A percentile compares a stretch with the other conserved stretches of the same genome.
These are phyloP conservation scores for Paspalum notatum DNA, from an alignment of 176 grass and related monocot genomes.

Conservation along the genomic window DNA sequence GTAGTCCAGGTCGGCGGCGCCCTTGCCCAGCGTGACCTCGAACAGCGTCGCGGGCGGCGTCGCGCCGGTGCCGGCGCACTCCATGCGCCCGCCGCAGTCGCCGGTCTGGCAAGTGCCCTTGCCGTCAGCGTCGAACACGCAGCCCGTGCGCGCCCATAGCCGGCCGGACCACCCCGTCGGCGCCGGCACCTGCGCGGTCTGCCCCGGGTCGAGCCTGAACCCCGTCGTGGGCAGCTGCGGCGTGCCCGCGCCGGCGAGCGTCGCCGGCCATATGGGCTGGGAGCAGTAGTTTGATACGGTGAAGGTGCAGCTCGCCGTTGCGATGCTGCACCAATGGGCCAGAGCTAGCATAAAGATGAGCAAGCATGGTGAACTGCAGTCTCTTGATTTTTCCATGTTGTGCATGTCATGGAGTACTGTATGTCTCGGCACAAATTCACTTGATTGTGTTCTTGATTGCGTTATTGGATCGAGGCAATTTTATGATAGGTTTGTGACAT, in stretches of 20 bases:
- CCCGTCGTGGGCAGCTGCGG: conserved; percentile 73
- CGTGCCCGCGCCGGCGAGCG: conserved; percentile 76
- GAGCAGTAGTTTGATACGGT: conserved; percentile 81
- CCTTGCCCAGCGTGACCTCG: conserved; percentile 81
- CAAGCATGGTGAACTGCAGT: conserved; percentile 12
- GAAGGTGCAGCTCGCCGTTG: conserved; percentile 58
- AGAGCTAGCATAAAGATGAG: conserved; percentile 32
- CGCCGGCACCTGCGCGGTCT: conserved; percentile 58
- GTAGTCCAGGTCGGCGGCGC: conserved; percentile 51
- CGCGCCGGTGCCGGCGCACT: conserved; percentile 63
- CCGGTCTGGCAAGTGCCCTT: conserved; percentile 75
- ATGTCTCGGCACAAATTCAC: not conserved
- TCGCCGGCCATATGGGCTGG: conserved; percentile 81
- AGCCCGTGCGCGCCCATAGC: conserved; percentile 81
- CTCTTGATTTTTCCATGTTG: conserved; percentile 42
- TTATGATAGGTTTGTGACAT: conserved; percentile 17
- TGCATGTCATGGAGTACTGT: not conserved
- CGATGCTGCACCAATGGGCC: conserved; percentile 36
- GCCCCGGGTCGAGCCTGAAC: conserved; percentile 69
- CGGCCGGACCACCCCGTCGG: conserved; percentile 80
- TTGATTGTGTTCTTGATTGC: conserved; percentile 1
- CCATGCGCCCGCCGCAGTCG: conserved; percentile 65
- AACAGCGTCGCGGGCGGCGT: conserved; percentile 79
- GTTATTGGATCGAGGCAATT: not conserved
- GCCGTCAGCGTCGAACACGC: conserved; percentile 58